Evolutionary conservation across 306 rosid genomes (phyloP), one percentile per base, ranked within the genome.

Genomic region (Vigna nakashimae): DNA sequence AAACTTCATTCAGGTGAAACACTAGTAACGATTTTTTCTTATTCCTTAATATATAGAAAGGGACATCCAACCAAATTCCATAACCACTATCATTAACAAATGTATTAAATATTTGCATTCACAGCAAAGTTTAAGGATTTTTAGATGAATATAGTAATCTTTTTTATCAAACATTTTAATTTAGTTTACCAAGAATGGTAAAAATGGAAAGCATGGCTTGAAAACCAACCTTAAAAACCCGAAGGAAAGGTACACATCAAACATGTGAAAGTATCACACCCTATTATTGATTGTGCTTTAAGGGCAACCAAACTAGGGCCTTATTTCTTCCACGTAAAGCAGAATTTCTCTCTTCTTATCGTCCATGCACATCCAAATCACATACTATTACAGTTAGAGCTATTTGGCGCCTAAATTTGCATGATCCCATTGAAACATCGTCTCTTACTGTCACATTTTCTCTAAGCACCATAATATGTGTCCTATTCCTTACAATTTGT

Each of bases 291-390:
- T 83, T 87, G 76, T 88, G 91, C 97, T 88, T 93, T 69, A 90
- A 91, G 91, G 83, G 77, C 86, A 93, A 86, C 92, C 97, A 80
- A 91, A 15, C 52, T 57, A 59, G 74, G 86, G 17, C 65, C 85
- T 68, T 76, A 56, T 79, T 69, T 73, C 98, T 93, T 93, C 73
- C 98, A 84, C 81, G 93, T 88, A 80, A 91, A 93, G 97, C 62
- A 89, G 9, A 82, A 70, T 63, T 62, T 73, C 1, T 48, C 12
- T 50, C 26, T 76, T 45, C 4, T 83, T 32, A 69, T 62, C 11
- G 55, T 14, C 18, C 66, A 72, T 73, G 70, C 71, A 65, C 30
- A 18, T 7, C 65, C 58, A 80, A 84, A 79, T 83, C 45, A 75
- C 79, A 48, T 57, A 43, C 45, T 64, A 79, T 68, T 49, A 77